Conservation (phyloP, 1,284 basidiomycete species). For the Xerocomus cyaneibrunnescens region DNA sequence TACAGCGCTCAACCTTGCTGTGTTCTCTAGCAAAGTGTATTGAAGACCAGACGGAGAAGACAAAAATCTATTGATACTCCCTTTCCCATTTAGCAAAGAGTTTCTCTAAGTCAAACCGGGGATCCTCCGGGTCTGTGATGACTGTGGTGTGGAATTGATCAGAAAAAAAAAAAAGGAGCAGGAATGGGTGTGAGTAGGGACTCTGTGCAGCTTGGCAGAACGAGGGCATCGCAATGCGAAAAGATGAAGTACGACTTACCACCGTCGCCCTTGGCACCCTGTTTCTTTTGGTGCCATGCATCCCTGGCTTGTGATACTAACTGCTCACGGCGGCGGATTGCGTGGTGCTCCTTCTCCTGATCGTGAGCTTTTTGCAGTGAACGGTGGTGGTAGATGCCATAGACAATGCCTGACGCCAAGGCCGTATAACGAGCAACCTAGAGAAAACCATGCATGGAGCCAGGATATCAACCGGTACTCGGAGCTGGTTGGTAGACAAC, state of each 20-base stretch:
- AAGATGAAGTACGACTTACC: constrained; percentile 42
- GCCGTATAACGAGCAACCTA: constrained; percentile 97
- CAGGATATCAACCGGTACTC: constrained; percentile 18
- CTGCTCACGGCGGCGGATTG: constrained; percentile 70
- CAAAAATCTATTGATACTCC: constrained; percentile 45
- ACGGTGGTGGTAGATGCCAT: constrained; percentile 91
- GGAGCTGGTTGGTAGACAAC: not conserved
- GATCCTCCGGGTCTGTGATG: constrained; percentile 91
- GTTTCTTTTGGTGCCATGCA: constrained; percentile 83
- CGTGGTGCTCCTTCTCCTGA: constrained; percentile 65
- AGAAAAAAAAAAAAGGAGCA: constrained; percentile 4
- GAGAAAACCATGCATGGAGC: constrained; percentile 2
- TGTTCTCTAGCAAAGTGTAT: constrained; percentile 33
- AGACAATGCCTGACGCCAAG: constrained; percentile 84
- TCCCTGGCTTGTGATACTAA: constrained; percentile 88
- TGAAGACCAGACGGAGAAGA: constrained; percentile 14
- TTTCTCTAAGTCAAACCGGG: constrained; percentile 96
- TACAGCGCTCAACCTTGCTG: constrained; percentile 13
- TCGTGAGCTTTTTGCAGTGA: constrained; percentile 86
- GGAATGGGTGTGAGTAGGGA: not conserved
- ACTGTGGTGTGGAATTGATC: constrained; percentile 48
- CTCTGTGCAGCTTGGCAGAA: no score
- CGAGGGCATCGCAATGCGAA: not conserved
- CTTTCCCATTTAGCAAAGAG: constrained; percentile 76
- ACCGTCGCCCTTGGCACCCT: constrained; percentile 46